Evolutionary conservation across 192 early-diverging fungal species (phyloP).

Genomic region (Podila minutissima): DNA sequence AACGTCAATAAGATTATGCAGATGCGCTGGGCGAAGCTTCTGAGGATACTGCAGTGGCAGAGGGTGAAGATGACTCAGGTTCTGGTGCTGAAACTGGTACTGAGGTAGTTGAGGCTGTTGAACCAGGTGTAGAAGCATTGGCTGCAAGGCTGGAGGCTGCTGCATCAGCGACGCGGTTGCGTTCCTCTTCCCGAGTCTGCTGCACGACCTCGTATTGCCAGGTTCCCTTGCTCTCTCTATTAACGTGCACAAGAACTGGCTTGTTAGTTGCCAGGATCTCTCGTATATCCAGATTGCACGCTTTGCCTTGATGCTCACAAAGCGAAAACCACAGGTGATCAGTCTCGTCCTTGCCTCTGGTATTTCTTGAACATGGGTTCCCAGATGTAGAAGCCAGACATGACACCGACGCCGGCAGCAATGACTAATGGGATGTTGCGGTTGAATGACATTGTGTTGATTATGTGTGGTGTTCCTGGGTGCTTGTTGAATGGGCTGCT

Average conservation of each 20-base stretch:
- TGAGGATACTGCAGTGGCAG: not conserved
- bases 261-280: not conserved
- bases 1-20: no score
- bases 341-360: conserved; percentile 19
- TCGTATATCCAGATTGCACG: no score
- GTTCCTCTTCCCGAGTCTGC: conserved; percentile 38
- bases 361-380: conserved; percentile 44
- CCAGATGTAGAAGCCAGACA: conserved; percentile 50
- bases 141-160: conserved; percentile 1
- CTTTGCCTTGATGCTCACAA: no score
- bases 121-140: not conserved
- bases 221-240: conserved; percentile 48
- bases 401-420: conserved; percentile 33
- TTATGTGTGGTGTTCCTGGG: not conserved
- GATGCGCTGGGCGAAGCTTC: no score
- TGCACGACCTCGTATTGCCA: conserved; percentile 47
- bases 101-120: not conserved
- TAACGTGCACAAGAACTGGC: not conserved
- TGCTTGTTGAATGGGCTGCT: not conserved
- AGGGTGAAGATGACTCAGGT: not conserved
- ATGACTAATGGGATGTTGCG: conserved; percentile 30
- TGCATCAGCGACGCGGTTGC: conserved; percentile 25
- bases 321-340: not conserved
- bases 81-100: not conserved
- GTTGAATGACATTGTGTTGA: conserved; percentile 23